A percentile compares a stretch with the other conserved stretches of the same genome.
phyloP scores from a whole-genome alignment of 768 basidiomycete species.

The Lactifluus hygrophoroides region DNA sequence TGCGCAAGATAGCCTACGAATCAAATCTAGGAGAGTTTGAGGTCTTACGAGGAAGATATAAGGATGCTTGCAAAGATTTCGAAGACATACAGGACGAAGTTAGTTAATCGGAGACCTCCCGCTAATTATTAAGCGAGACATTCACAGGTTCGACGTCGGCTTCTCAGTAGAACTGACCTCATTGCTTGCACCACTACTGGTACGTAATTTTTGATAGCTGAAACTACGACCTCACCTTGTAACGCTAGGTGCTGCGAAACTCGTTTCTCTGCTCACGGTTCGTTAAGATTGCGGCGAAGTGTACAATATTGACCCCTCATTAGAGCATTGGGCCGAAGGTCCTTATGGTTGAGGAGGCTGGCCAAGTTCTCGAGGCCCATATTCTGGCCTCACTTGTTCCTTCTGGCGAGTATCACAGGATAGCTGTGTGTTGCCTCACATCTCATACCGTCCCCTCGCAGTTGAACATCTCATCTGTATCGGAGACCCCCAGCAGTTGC shows the following conservation, averaged over 20 bases:
- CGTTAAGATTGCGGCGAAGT: neutral
- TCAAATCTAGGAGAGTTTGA: constrained; percentile 37
- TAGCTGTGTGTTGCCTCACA: neutral
- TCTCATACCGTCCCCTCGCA: neutral
- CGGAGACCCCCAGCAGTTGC: constrained; percentile 72
- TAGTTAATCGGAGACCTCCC: constrained; percentile 11
- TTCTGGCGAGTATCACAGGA: constrained; percentile 20
- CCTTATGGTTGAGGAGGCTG: constrained; percentile 71
- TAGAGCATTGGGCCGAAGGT: constrained; percentile 54
- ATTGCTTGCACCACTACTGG: constrained; percentile 76
- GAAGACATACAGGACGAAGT: constrained; percentile 49
- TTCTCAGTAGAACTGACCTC: constrained; percentile 48
- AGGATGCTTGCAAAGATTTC: constrained; percentile 31
- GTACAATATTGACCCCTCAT: neutral
- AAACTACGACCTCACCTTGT: neutral
- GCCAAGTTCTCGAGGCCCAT: constrained; percentile 76
- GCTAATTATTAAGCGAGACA: neutral
- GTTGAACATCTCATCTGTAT: constrained; percentile 71
- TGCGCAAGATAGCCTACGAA: constrained; percentile 28
- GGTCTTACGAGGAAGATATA: constrained; percentile 31
- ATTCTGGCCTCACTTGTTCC: constrained; percentile 55
- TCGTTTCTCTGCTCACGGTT: constrained; percentile 50
- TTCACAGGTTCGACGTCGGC: constrained; percentile 42
- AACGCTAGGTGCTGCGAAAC: constrained; percentile 54
- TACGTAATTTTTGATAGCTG: constrained; percentile 22